phyloP scores from a whole-genome alignment of 768 basidiomycete genomes.

The Collybia sordida region DNA sequence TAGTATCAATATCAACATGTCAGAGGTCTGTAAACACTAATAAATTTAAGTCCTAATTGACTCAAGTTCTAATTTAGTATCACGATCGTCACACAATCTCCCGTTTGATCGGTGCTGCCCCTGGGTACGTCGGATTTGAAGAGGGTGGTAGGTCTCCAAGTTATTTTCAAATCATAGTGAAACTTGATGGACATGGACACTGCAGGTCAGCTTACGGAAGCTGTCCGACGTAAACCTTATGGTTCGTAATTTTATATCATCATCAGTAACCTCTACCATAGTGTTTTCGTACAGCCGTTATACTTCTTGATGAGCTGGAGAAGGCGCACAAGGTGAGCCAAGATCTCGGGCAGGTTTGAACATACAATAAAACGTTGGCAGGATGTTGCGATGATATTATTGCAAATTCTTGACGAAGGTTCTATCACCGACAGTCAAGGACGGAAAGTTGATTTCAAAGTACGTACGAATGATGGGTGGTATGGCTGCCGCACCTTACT shows the following conservation, averaged over 20 bases:
- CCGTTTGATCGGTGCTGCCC: slow-evolving; percentile 87
- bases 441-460: slow-evolving; percentile 89
- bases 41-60: neutral
- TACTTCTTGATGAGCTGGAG: slow-evolving; percentile 86
- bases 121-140: slow-evolving; percentile 93
- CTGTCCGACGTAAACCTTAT: slow-evolving; percentile 88
- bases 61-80: slow-evolving; percentile 43
- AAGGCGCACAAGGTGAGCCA: slow-evolving; percentile 80
- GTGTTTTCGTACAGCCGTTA: slow-evolving; percentile 48
- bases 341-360: neutral
- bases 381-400: slow-evolving; percentile 88
- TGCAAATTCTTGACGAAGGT: slow-evolving; percentile 92
- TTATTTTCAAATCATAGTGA: neutral
- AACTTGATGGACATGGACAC: neutral
- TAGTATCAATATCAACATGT: slow-evolving; percentile 93
- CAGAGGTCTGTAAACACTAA: slow-evolving; percentile 50
- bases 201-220: slow-evolving; percentile 81
- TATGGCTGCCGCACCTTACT: neutral
- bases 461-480: slow-evolving; percentile 16
- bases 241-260: slow-evolving; percentile 37
- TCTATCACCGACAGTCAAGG: slow-evolving; percentile 89
- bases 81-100: slow-evolving; percentile 92
- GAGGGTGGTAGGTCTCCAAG: slow-evolving; percentile 50
- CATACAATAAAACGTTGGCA: slow-evolving; percentile 14
- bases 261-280: neutral